These are phyloP conservation scores for Penicillium maclennaniae DNA, from an alignment of 495 filamentous ascomycete genomes.

Conservation along the genomic window DNA sequence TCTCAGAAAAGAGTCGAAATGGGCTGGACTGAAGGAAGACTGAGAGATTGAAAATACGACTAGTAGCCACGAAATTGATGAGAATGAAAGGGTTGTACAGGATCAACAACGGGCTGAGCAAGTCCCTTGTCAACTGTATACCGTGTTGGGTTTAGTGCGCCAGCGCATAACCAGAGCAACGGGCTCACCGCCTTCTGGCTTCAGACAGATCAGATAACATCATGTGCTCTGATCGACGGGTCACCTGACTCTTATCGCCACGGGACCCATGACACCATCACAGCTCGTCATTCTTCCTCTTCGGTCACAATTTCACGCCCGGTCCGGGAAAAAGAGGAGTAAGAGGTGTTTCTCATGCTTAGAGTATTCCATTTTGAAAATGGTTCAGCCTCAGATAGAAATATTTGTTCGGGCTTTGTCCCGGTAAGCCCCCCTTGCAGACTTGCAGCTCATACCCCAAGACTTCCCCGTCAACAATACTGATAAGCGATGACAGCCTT, in stretches of 20 bases:
- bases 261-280: conserved; percentile 5
- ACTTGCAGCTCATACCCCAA: not conserved
- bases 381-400: conserved; percentile 26
- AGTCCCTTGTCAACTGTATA: conserved; percentile 36
- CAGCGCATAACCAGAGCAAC: conserved; percentile 45
- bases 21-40: not conserved
- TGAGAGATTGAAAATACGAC: conserved; percentile 10
- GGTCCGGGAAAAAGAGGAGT: not conserved
- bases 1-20: not conserved
- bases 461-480: conserved; percentile 1
- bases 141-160: conserved; percentile 37
- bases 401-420: conserved; percentile 41
- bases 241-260: conserved; percentile 10
- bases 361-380: not conserved
- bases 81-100: conserved; percentile 17
- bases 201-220: conserved; percentile 13
- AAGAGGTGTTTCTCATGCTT: not conserved
- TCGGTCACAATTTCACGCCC: not conserved
- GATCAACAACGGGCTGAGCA: conserved; percentile 26
- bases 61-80: conserved; percentile 11
- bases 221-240: conserved; percentile 11
- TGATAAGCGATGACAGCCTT: conserved; percentile 25
- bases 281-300: not conserved
- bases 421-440: conserved; percentile 28
- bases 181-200: conserved; percentile 28